phyloP scores from a whole-genome alignment of 805 yeast species.

The Starmerella geochares region DNA sequence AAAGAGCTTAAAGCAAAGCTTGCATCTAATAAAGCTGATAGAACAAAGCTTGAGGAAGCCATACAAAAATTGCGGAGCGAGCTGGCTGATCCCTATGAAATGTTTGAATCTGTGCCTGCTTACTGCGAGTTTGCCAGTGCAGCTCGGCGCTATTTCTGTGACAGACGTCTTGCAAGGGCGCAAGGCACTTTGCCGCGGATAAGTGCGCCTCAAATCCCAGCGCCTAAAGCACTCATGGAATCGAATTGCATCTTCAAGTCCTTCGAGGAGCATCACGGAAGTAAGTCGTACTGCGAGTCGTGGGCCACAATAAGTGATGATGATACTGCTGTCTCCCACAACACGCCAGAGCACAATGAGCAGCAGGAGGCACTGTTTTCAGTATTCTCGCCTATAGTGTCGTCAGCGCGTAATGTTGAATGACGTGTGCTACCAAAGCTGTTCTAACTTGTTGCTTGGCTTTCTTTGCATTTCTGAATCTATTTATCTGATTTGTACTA shows the following conservation, averaged over 20 bases:
- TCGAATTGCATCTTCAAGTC: neutral
- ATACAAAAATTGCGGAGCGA: neutral
- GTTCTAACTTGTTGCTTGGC: neutral
- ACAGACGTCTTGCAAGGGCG: neutral
- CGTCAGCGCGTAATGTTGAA: no score
- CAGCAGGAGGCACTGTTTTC: neutral
- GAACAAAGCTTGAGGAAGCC: neutral
- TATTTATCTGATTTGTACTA: no score
- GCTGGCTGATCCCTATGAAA: neutral
- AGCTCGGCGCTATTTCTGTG: neutral
- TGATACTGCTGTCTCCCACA: neutral
- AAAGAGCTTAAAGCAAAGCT: neutral
- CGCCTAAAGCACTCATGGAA: neutral
- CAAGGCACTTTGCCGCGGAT: neutral
- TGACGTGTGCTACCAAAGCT: no score
- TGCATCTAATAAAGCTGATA: neutral
- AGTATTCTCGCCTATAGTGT: no score
- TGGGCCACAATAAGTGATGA: neutral
- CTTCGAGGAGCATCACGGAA: neutral
- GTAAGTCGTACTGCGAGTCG: neutral
- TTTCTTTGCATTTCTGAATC: no score
- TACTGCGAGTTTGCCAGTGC: neutral
- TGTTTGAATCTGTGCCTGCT: neutral
- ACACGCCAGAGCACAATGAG: neutral
- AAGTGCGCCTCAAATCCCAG: neutral